Percentiles rank a stretch among this genome's conserved stretches.
Evolutionary conservation across 495 filamentous ascomycete species (phyloP).

Genomic region (Parachaetomium inaequale): DNA sequence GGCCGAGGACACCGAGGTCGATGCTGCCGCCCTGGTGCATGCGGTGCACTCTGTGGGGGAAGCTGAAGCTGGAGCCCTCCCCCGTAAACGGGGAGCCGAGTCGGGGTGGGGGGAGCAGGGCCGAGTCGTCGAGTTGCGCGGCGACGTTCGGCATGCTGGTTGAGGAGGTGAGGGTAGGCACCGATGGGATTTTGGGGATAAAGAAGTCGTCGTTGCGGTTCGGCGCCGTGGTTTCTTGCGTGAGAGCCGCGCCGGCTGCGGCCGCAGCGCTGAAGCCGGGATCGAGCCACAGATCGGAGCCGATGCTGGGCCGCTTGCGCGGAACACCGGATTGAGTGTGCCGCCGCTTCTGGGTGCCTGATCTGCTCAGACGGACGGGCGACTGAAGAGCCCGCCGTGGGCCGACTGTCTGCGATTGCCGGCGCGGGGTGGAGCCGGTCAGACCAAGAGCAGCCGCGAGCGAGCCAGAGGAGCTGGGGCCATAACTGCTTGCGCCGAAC

Average conservation of each 20-base stretch:
- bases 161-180: slow-evolving; percentile 20
- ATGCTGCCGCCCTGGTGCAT: slow-evolving; percentile 39
- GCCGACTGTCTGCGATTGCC: slow-evolving; percentile 44
- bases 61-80: slow-evolving; percentile 44
- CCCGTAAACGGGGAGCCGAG: slow-evolving; percentile 52
- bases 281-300: slow-evolving; percentile 34
- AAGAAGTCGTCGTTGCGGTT: slow-evolving; percentile 31
- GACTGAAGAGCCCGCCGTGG: slow-evolving; percentile 43
- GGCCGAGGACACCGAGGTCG: slow-evolving; percentile 41
- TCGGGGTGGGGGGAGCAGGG: slow-evolving; percentile 36
- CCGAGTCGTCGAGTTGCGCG: slow-evolving; percentile 20
- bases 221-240: slow-evolving; percentile 19
- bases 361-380: slow-evolving; percentile 45
- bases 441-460: slow-evolving; percentile 39
- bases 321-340: slow-evolving; percentile 36
- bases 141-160: slow-evolving; percentile 26
- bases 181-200: slow-evolving; percentile 26
- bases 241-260: not conserved
- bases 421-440: slow-evolving; percentile 31
- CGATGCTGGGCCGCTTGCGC: slow-evolving; percentile 41
- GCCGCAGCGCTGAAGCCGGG: slow-evolving; percentile 15
- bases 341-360: slow-evolving; percentile 46
- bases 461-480: slow-evolving; percentile 47
- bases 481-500: slow-evolving; percentile 53
- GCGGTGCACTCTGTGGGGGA: slow-evolving; percentile 44